Evolutionary conservation across 768 basidiomycete genomes (phyloP).

Genomic region (Serendipita indica): DNA sequence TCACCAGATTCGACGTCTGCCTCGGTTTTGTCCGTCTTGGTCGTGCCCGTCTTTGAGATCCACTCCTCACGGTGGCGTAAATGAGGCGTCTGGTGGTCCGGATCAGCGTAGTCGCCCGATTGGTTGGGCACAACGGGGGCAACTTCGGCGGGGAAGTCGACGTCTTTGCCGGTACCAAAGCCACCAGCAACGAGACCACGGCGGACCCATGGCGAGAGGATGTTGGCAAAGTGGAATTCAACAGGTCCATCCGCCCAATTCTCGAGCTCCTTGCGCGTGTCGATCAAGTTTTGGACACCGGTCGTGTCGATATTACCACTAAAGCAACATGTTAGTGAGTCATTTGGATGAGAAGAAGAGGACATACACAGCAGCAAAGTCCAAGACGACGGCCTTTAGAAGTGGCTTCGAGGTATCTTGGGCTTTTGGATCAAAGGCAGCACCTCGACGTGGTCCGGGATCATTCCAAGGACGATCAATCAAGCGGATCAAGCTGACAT

Average conservation of each 20-base stretch:
- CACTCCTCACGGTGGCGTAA: constrained; percentile 24
- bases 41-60: constrained; percentile 15
- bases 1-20: constrained; percentile 17
- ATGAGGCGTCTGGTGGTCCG: too few relatives aligned
- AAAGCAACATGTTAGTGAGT: constrained; percentile 11
- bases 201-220: constrained; percentile 88
- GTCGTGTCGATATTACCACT: constrained; percentile 87
- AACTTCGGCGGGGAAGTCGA: constrained; percentile 41
- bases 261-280: constrained; percentile 77
- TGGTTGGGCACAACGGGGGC: constrained; percentile 53
- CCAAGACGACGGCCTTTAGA: constrained; percentile 77
- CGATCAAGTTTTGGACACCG: constrained; percentile 78
- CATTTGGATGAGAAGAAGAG: not conserved
- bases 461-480: constrained; percentile 92
- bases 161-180: constrained; percentile 56
- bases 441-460: constrained; percentile 48
- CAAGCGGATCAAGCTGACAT: constrained; percentile 45
- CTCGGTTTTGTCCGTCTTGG: constrained; percentile 13
- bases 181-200: constrained; percentile 80
- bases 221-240: constrained; percentile 89
- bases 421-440: constrained; percentile 32
- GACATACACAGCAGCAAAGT: constrained; percentile 69
- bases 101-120: constrained; percentile 26
- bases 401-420: constrained; percentile 43
- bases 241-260: constrained; percentile 66